Percentiles rank a stretch among this genome's conserved stretches.
phyloP scores from a whole-genome alignment of 2,329 filamentous ascomycete genomes.

The Fusarium coffeatum region DNA sequence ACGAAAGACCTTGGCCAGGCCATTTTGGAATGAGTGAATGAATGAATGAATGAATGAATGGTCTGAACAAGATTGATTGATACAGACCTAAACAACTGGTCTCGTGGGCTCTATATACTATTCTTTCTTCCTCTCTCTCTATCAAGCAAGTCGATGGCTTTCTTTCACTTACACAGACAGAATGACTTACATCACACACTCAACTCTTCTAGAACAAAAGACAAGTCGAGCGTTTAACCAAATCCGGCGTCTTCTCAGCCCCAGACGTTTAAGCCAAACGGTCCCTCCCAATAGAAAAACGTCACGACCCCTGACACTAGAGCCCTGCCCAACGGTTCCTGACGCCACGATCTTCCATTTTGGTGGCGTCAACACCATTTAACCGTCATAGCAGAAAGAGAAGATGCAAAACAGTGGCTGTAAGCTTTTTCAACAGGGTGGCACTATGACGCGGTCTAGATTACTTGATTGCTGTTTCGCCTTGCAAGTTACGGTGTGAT shows the following conservation, averaged over 20 bases:
- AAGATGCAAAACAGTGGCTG: constrained; percentile 1
- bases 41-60: constrained; percentile 19
- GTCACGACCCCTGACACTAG: constrained; percentile 31
- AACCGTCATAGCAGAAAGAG: constrained; percentile 14
- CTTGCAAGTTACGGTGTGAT: constrained; percentile 11
- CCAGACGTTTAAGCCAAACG: constrained; percentile 27
- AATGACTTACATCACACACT: constrained; percentile 12
- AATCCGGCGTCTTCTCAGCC: constrained; percentile 26
- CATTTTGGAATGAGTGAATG: constrained; percentile 25
- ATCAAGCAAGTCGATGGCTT: neutral
- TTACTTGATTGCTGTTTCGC: neutral
- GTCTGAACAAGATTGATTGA: constrained; percentile 9
- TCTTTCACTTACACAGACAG: neutral
- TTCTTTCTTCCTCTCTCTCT: neutral
- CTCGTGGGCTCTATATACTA: neutral
- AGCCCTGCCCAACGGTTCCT: constrained; percentile 6
- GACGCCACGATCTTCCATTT: constrained; percentile 30
- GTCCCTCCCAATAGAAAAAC: neutral
- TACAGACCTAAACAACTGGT: neutral
- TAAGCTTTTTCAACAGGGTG: constrained; percentile 8
- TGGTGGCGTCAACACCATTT: constrained; percentile 29
- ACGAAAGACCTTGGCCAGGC: constrained; percentile 31
- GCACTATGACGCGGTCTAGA: constrained; percentile 4
- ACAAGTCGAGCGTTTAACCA: constrained; percentile 8
- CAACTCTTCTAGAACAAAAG: constrained; percentile 23